Percentiles rank a stretch among this genome's conserved stretches.
Conservation (phyloP, 1,139 yeast genomes). For the Sugiyamaella pinicola region DNA sequence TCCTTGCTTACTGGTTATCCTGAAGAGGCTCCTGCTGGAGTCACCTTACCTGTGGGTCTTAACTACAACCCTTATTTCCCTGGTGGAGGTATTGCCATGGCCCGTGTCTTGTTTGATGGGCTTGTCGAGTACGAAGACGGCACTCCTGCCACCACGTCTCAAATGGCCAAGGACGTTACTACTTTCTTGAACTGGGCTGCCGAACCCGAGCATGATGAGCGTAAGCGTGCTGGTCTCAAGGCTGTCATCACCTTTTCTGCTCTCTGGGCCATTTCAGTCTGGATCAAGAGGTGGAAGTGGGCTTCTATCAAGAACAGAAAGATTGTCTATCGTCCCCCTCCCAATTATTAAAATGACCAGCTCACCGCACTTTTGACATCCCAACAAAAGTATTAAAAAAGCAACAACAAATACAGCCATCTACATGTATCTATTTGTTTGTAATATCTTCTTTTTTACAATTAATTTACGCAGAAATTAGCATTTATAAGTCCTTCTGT, state of each 20-base stretch:
- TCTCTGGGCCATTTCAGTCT: slow-evolving; percentile 78
- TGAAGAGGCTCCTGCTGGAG: slow-evolving; percentile 99
- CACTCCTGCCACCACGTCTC: slow-evolving; percentile 97
- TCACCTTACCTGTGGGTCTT: slow-evolving; percentile 83
- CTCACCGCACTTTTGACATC: background rate
- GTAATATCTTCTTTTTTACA: slow-evolving; percentile 17
- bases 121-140: slow-evolving; percentile 98
- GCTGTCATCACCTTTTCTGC: slow-evolving; percentile 80
- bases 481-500: slow-evolving; percentile 13
- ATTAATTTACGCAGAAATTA: slow-evolving; percentile 18
- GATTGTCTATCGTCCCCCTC: slow-evolving; percentile 87
- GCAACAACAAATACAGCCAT: slow-evolving; percentile 7
- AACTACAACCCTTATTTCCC: slow-evolving; percentile 99
- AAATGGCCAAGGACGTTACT: slow-evolving; percentile 98
- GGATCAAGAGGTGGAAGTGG: slow-evolving; percentile 99
- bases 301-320: slow-evolving; percentile 93
- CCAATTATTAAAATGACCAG: slow-evolving; percentile 5
- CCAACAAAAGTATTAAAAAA: slow-evolving; percentile 3
- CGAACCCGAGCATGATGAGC: slow-evolving; percentile 98
- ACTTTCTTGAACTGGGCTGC: slow-evolving; percentile 97
- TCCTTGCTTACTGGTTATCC: slow-evolving; percentile 97
- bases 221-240: slow-evolving; percentile 96
- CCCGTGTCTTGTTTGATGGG: slow-evolving; percentile 94
- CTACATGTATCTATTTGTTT: slow-evolving; percentile 8
- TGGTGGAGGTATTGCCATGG: slow-evolving; percentile 99